A percentile compares a stretch with the other conserved stretches of the same genome.
Conservation (phyloP, 1,284 basidiomycete species). For the Ceratobasidium sp. region DNA sequence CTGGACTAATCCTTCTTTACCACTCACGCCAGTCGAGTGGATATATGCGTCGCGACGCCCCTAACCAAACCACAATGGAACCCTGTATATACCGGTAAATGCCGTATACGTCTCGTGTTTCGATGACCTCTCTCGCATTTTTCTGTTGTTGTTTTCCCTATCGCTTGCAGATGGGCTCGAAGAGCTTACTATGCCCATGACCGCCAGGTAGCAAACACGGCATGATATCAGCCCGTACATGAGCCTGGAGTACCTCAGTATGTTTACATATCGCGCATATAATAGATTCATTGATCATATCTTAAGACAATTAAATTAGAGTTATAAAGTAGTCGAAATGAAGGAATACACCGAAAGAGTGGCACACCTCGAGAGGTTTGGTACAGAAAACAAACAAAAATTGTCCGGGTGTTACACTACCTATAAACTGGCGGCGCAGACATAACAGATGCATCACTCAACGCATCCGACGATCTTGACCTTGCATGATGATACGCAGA, state of each 20-base stretch:
- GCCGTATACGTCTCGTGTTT: neutral
- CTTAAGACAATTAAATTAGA: too few relatives aligned
- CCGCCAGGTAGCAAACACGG: too few relatives aligned
- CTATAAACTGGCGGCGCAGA: neutral
- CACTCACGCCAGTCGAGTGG: constrained; percentile 16
- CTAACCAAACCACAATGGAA: constrained; percentile 5
- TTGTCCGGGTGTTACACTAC: neutral
- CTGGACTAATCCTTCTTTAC: neutral
- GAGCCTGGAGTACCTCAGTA: too few relatives aligned
- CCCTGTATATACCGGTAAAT: neutral
- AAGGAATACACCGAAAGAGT: too few relatives aligned
- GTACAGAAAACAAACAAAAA: neutral
- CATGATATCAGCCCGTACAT: too few relatives aligned
- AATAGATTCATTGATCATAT: too few relatives aligned
- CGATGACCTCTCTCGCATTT: neutral
- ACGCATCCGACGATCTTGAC: neutral
- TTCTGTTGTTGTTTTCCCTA: constrained; percentile 3
- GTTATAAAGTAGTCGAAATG: too few relatives aligned
- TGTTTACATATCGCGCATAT: too few relatives aligned
- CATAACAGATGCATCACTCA: neutral
- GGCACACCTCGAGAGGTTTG: neutral
- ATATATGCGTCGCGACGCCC: constrained; percentile 9
- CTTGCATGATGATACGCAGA: neutral
- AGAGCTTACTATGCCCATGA: too few relatives aligned
- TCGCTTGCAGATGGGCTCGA: too few relatives aligned